These are phyloP conservation scores for Phaeolepiota aurea DNA, from an alignment of 768 basidiomycete genomes.

Conservation along the genomic window DNA sequence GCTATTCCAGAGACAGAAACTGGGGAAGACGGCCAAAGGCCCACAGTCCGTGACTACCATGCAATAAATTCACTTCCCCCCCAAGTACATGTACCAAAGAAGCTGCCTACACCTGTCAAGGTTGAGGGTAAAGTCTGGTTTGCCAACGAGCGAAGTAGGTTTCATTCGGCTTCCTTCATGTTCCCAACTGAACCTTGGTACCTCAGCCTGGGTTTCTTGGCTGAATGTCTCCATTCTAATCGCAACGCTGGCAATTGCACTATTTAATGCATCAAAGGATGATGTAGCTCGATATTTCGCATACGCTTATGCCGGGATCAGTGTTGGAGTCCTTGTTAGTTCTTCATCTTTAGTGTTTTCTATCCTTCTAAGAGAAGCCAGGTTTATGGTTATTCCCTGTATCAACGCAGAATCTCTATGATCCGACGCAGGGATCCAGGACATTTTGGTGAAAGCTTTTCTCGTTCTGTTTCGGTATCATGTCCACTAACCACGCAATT, in stretches of 20 bases:
- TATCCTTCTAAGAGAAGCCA: constrained; percentile 16
- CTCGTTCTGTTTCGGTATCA: constrained; percentile 1
- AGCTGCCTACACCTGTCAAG: constrained; percentile 71
- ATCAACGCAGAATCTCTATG: constrained; percentile 84
- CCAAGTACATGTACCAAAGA: constrained; percentile 70
- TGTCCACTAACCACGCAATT: neutral
- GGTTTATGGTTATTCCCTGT: constrained; percentile 82
- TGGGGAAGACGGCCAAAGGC: constrained; percentile 42
- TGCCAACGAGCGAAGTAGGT: constrained; percentile 86
- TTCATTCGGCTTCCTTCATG: constrained; percentile 1
- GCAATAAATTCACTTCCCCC: constrained; percentile 60
- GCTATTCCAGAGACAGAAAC: constrained; percentile 56
- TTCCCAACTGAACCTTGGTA: neutral
- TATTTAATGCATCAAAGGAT: constrained; percentile 82
- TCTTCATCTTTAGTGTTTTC: constrained; percentile 1
- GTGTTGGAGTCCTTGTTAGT: constrained; percentile 58
- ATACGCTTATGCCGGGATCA: constrained; percentile 74
- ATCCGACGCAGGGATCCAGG: constrained; percentile 86
- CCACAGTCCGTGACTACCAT: constrained; percentile 66
- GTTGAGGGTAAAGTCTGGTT: constrained; percentile 98
- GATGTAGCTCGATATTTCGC: constrained; percentile 71
- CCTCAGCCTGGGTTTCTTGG: constrained; percentile 86
- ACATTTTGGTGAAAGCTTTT: constrained; percentile 61
- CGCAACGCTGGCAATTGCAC: constrained; percentile 75
- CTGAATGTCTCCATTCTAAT: constrained; percentile 79